These are phyloP conservation scores for Candida corydali DNA, from an alignment of 805 yeast species.

Conservation along the genomic window DNA sequence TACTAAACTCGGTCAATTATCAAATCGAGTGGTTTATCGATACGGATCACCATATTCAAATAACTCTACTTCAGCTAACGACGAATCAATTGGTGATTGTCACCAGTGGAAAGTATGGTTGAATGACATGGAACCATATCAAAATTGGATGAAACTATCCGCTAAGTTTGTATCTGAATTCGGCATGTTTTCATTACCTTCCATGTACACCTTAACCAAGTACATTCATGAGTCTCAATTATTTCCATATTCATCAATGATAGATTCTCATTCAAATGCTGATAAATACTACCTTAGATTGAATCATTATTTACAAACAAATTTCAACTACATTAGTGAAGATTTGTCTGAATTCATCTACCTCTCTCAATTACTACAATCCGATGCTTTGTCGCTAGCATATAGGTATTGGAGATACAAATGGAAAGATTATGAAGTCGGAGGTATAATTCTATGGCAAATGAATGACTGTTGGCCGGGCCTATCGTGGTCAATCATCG, in stretches of 20 bases:
- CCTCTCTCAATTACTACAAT: conserved; percentile 47
- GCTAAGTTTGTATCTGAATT: conserved; percentile 51
- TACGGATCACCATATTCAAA: conserved; percentile 50
- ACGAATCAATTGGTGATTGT: conserved; percentile 41
- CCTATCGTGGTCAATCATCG: conserved; percentile 46
- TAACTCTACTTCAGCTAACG: conserved; percentile 17
- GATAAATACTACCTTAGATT: conserved; percentile 42
- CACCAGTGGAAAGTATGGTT: conserved; percentile 60
- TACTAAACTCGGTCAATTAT: conserved; percentile 16
- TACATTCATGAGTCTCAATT: conserved; percentile 29
- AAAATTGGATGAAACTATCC: conserved; percentile 40
- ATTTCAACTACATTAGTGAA: conserved; percentile 24
- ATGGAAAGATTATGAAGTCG: conserved; percentile 37
- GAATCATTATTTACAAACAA: conserved; percentile 43
- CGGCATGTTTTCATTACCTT: conserved; percentile 48
- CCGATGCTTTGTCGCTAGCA: conserved; percentile 45
- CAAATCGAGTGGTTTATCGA: conserved; percentile 31
- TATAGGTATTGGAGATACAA: conserved; percentile 42
- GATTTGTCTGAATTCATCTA: conserved; percentile 41
- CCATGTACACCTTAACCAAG: conserved; percentile 26
- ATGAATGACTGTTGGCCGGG: conserved; percentile 52
- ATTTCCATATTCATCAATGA: conserved; percentile 39
- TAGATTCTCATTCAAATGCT: conserved; percentile 48
- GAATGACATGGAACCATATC: conserved; percentile 45
- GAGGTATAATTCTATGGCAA: conserved; percentile 53